A percentile compares a stretch with the other conserved stretches of the same genome.
Evolutionary conservation across 441 rosid genomes (phyloP).

Genomic region (Iberis amara): DNA sequence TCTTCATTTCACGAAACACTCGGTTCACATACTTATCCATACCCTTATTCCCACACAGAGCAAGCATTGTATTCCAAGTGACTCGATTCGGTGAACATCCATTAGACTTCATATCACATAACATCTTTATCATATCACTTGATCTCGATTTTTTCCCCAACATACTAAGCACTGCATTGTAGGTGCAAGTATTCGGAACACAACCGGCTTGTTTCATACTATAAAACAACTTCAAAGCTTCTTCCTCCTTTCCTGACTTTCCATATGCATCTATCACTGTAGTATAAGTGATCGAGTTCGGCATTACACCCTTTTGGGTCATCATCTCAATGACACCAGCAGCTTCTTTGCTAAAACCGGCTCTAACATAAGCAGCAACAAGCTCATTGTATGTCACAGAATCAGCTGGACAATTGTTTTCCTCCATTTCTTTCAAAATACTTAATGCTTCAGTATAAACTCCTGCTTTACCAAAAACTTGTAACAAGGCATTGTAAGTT

Average conservation of each 20-base stretch:
- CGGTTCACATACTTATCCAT: conserved; percentile 57
- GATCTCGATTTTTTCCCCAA: conserved; percentile 63
- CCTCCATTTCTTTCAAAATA: conserved; percentile 83
- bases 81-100: conserved; percentile 76
- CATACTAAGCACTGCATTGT: conserved; percentile 75
- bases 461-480: conserved; percentile 80
- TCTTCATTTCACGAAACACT: conserved; percentile 71
- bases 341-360: conserved; percentile 76
- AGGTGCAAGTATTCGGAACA: conserved; percentile 72
- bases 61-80: conserved; percentile 90
- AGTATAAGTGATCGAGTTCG: conserved; percentile 76
- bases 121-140: conserved; percentile 65
- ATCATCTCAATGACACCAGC: conserved; percentile 64
- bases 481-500: conserved; percentile 70
- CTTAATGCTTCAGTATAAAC: conserved; percentile 59
- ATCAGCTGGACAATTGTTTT: conserved; percentile 57
- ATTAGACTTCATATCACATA: conserved; percentile 64
- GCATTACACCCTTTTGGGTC: conserved; percentile 60
- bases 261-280: conserved; percentile 82
- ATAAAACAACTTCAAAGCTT: conserved; percentile 57
- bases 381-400: conserved; percentile 82
- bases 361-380: conserved; percentile 75
- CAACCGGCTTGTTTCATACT: conserved; percentile 71
- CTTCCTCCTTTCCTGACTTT: conserved; percentile 60
- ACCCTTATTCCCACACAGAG: conserved; percentile 62